phyloP scores from a whole-genome alignment of 1,284 basidiomycete genomes.

The Garcileccinum viscosum region DNA sequence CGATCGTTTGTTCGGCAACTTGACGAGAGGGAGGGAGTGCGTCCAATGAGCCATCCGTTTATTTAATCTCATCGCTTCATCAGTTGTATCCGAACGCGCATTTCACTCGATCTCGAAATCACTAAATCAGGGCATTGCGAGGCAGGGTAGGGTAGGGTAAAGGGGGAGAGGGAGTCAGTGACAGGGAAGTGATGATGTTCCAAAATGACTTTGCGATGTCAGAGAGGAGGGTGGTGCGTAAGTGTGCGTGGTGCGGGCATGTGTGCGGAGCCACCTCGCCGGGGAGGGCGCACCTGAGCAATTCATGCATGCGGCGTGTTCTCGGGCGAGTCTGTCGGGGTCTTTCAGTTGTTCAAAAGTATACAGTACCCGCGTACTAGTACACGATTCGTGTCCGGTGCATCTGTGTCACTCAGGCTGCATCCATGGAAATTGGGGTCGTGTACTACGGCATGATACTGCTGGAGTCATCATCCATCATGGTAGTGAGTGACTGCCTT shows the following conservation, averaged over 20 bases:
- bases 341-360: background rate
- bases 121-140: conserved; percentile 6
- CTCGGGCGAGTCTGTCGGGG: background rate
- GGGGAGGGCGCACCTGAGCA: conserved; percentile 9
- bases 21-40: conserved; percentile 1
- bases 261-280: conserved; percentile 4
- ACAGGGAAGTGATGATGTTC: conserved; percentile 12
- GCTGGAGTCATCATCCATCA: background rate
- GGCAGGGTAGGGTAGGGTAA: background rate
- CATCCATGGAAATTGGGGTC: background rate
- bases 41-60: background rate
- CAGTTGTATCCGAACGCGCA: conserved; percentile 1
- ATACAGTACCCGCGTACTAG: background rate
- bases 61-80: background rate
- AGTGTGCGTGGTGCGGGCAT: background rate
- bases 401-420: no score
- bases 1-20: background rate
- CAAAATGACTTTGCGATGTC: background rate
- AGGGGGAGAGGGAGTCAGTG: conserved; percentile 7
- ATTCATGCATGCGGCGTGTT: background rate
- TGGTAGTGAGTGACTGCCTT: background rate
- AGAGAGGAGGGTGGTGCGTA: conserved; percentile 3
- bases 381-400: background rate
- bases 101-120: background rate
- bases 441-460: background rate